Evolutionary conservation across 2,329 filamentous ascomycete species (phyloP).

Genomic region (Fusarium sp.): DNA sequence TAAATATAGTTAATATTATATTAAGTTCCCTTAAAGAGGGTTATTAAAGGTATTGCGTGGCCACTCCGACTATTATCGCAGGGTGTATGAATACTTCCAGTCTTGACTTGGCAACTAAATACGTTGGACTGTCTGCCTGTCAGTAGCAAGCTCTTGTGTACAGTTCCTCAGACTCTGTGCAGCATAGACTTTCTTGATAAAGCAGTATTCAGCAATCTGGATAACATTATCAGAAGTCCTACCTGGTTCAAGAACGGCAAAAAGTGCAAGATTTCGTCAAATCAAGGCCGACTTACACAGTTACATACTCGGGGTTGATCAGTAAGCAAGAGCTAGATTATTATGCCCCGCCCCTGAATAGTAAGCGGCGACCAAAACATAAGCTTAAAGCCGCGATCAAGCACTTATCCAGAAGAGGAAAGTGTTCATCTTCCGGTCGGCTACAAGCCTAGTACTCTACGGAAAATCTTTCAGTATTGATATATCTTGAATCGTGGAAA

Average conservation of each 20-base stretch:
- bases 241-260: rapidly evolving
- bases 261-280: background rate
- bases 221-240: background rate
- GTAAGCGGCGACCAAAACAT: background rate
- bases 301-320: background rate
- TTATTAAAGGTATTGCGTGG: too few species aligned
- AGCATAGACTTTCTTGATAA: background rate
- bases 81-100: too few species aligned
- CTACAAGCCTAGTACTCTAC: rapidly evolving
- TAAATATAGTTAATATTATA: too few species aligned
- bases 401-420: background rate
- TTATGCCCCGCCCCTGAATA: background rate
- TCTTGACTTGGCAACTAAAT: too few species aligned
- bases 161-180: too few species aligned
- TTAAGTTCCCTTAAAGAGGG: too few species aligned
- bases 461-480: background rate
- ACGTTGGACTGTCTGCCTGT: too few species aligned
- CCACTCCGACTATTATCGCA: too few species aligned
- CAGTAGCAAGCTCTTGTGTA: too few species aligned
- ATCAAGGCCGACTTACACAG: background rate
- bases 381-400: background rate
- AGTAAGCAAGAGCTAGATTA: background rate
- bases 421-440: background rate
- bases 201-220: background rate
- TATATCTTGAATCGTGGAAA: background rate